Evolutionary conservation across 805 yeast species (phyloP).

Genomic region (Ogataea pilisensis): DNA sequence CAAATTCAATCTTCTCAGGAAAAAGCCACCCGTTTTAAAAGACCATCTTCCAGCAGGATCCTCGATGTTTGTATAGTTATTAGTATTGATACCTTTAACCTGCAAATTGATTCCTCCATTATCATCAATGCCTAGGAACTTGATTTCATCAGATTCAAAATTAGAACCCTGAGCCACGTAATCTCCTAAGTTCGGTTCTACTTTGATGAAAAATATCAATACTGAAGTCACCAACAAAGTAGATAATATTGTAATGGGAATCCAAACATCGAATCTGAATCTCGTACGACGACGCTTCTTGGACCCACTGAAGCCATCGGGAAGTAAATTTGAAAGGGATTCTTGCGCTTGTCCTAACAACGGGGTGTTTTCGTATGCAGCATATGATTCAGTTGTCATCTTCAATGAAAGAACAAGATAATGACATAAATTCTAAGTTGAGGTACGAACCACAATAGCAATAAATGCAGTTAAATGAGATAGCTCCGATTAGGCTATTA

Average conservation of each 20-base stretch:
- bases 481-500: no score
- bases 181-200: constrained; percentile 28
- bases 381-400: not conserved
- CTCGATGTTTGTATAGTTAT: constrained; percentile 31
- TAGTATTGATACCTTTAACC: constrained; percentile 28
- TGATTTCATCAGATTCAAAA: constrained; percentile 29
- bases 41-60: constrained; percentile 21
- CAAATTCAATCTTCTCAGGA: constrained; percentile 26
- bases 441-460: no score
- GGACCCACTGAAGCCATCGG: constrained; percentile 5
- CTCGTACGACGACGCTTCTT: constrained; percentile 3
- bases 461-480: no score
- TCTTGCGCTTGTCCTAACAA: constrained; percentile 14
- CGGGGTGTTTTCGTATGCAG: constrained; percentile 14
- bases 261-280: constrained; percentile 22
- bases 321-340: constrained; percentile 11
- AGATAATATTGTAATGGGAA: constrained; percentile 20
- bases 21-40: constrained; percentile 32
- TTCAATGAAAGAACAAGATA: not conserved
- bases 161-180: constrained; percentile 30
- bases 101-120: constrained; percentile 31
- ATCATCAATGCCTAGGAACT: constrained; percentile 28
- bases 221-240: constrained; percentile 9
- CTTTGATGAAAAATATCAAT: constrained; percentile 11
- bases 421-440: not conserved